A percentile compares a stretch with the other conserved stretches of the same genome.
Evolutionary conservation across 306 rosid species (phyloP).

Genomic region (Inga laurina): DNA sequence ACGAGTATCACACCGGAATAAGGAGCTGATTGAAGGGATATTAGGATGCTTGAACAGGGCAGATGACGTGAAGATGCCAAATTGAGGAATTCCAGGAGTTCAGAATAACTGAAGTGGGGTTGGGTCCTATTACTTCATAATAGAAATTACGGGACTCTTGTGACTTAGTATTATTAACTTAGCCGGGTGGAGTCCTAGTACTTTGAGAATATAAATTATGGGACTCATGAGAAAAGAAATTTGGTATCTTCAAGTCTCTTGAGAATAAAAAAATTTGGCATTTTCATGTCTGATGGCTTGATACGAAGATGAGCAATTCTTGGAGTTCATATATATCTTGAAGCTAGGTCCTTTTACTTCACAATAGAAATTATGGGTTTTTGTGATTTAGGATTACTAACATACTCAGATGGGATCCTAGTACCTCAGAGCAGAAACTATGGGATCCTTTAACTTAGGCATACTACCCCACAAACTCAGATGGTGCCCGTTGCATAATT

Average conservation of each 20-base stretch:
- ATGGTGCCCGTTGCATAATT: background rate
- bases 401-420: background rate
- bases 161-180: background rate
- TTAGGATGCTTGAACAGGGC: constrained; percentile 38
- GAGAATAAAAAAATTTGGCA: background rate
- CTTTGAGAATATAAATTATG: background rate
- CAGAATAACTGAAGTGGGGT: background rate
- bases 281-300: background rate
- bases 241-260: background rate
- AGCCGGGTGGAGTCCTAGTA: constrained; percentile 3
- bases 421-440: background rate
- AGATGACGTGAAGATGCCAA: constrained; percentile 43
- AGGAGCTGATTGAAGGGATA: constrained; percentile 50
- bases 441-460: constrained; percentile 17
- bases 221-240: background rate
- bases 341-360: constrained; percentile 23
- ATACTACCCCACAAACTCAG: background rate
- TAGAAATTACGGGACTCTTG: constrained; percentile 17
- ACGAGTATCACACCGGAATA: constrained; percentile 34
- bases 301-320: constrained; percentile 37
- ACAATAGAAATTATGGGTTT: constrained; percentile 7
- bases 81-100: constrained; percentile 31
- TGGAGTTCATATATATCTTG: background rate
- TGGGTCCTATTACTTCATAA: constrained; percentile 1
- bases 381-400: constrained; percentile 16